These are phyloP conservation scores for Aureobasidium sp. DNA, from an alignment of 2,329 filamentous ascomycete genomes.

Conservation along the genomic window DNA sequence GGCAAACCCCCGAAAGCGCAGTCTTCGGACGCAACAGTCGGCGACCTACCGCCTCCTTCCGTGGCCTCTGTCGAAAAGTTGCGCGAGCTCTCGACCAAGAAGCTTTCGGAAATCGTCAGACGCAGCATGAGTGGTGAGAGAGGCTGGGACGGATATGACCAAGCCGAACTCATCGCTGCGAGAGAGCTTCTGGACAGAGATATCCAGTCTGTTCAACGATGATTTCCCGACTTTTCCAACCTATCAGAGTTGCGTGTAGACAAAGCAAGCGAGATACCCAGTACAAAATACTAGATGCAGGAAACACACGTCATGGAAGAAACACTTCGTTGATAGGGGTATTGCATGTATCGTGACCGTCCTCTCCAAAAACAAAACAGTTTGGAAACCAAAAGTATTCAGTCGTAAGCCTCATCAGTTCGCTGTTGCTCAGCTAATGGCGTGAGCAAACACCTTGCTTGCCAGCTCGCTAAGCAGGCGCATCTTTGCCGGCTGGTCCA, in stretches of 20 bases:
- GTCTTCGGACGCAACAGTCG: constrained; percentile 26
- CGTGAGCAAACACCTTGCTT: constrained; percentile 76
- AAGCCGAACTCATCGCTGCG: constrained; percentile 64
- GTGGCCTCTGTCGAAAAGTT: constrained; percentile 57
- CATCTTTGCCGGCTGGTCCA: constrained; percentile 76
- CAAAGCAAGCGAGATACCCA: constrained; percentile 12
- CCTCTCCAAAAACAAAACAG: neutral
- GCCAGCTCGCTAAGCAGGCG: constrained; percentile 77
- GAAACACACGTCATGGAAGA: neutral
- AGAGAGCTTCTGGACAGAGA: constrained; percentile 58
- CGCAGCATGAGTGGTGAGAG: constrained; percentile 53
- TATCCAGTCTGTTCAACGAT: constrained; percentile 30
- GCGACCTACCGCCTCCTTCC: constrained; percentile 46
- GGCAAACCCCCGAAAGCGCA: constrained; percentile 23
- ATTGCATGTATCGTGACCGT: constrained; percentile 10
- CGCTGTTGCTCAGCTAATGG: constrained; percentile 45
- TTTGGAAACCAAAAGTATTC: neutral
- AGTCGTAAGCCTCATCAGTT: constrained; percentile 6
- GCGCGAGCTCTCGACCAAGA: constrained; percentile 64
- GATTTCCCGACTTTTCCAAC: neutral
- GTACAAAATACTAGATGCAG: neutral
- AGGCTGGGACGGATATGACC: constrained; percentile 66
- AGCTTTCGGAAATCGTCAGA: constrained; percentile 70
- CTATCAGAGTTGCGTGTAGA: neutral
- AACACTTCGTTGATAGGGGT: constrained; percentile 9